Evolutionary conservation across 192 early-diverging fungal genomes (phyloP), one percentile per base, ranked within the genome.

Genomic region (Oehlia diaphana): DNA sequence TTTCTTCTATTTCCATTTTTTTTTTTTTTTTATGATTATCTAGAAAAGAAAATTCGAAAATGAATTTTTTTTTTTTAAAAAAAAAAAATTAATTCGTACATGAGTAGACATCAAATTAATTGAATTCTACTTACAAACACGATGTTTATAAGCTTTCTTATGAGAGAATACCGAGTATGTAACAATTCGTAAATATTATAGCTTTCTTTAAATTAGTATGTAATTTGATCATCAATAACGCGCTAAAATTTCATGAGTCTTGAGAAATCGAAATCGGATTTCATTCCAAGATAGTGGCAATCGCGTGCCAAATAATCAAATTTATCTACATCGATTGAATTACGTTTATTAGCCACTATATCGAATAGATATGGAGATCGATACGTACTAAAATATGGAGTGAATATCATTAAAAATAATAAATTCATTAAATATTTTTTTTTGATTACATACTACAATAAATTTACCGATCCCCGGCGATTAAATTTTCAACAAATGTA

Each of bases 291-390:
- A 74, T 97, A 95, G 80, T 94, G 90, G 76, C 93, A 95, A 85
- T 93, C 93, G 14, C 93, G 83, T 81, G 92, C 88, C 23, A 94
- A 83, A 76, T 92, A 94, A 82, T 92, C 91, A 74, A 97, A 96
- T 84, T 97, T 97, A 84, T 99, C 97, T 4, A 98, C 96, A 80
- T 99, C 97, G n/a, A 99, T 86, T 31, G 91, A 92, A 81, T 96
- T 99, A 49, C 93, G 88, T 82, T 97, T 93, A 89, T 99, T 99
- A 64, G 96, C 93, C 0, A 99, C 96, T 82, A 99, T 98, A 81
- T 99, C 96, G 88, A 96, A 99, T 66, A 99, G 75, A 80, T 95
- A 99, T 66, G 80, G 86, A 68, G 88, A 83, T 19, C 82, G 81
- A 28, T 78, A 77, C 61, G 28, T 28, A 16, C 19, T 65, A 53